phyloP scores from a whole-genome alignment of 2,329 filamentous ascomycete genomes.

The Trichoderma lentiforme region DNA sequence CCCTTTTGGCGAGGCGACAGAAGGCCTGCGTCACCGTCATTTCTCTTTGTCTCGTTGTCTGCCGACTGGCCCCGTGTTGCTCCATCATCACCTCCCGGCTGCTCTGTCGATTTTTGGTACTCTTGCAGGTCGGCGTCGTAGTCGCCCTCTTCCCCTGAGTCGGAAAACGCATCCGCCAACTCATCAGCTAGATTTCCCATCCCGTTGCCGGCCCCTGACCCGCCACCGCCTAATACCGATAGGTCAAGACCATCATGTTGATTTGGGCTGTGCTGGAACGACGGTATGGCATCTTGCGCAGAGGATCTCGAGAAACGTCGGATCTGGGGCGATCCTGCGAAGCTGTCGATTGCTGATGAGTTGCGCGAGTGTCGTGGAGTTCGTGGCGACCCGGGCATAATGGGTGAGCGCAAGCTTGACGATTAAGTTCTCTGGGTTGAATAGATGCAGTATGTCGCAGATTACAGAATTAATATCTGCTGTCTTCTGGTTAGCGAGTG shows the following conservation, averaged over 20 bases:
- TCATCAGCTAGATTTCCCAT: constrained; percentile 79
- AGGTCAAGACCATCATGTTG: constrained; percentile 48
- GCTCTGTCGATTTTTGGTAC: not conserved
- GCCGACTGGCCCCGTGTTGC: constrained; percentile 4
- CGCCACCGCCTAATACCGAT: constrained; percentile 42
- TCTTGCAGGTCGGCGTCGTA: constrained; percentile 38
- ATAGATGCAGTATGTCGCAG: not conserved
- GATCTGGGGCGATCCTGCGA: constrained; percentile 43
- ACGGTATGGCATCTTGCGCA: constrained; percentile 47
- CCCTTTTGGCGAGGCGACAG: constrained; percentile 42
- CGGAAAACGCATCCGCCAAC: constrained; percentile 68
- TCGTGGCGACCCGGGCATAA: constrained; percentile 44
- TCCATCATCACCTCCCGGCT: not conserved
- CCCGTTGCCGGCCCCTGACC: constrained; percentile 47
- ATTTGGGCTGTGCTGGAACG: constrained; percentile 47
- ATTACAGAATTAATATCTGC: not conserved
- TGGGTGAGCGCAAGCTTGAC: constrained; percentile 19
- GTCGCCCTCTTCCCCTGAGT: constrained; percentile 59
- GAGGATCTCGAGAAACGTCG: constrained; percentile 52
- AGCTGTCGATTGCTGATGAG: constrained; percentile 52
- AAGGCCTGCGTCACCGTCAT: constrained; percentile 42
- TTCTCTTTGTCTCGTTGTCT: constrained; percentile 33
- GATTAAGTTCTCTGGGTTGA: not conserved
- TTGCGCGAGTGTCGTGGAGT: constrained; percentile 60
- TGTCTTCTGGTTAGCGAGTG: not conserved